Percentiles rank a stretch among this genome's conserved stretches.
These are phyloP conservation scores for Solanum hybrid DNA, from an alignment of 305 asterid species.

Conservation along the genomic window DNA sequence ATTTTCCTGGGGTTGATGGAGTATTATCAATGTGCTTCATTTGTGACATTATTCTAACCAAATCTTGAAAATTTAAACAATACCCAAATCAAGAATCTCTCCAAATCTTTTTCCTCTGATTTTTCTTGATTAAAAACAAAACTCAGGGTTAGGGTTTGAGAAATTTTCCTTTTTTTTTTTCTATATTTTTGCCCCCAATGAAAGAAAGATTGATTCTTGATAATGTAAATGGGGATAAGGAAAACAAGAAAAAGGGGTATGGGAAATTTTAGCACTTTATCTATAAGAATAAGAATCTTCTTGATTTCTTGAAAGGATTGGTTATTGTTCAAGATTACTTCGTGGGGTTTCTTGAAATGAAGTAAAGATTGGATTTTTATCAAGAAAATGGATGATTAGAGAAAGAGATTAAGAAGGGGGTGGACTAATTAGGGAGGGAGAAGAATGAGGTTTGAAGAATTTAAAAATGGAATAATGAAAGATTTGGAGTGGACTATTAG, in stretches of 20 bases:
- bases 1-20: constrained; percentile 46
- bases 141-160: constrained; percentile 3
- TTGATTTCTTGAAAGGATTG: constrained; percentile 31
- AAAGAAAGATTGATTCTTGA: background rate
- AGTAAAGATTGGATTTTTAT: constrained; percentile 23
- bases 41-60: constrained; percentile 12
- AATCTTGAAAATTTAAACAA: constrained; percentile 16
- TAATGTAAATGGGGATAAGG: background rate
- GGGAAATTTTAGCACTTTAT: constrained; percentile 8
- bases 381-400: constrained; percentile 18
- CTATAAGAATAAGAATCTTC: constrained; percentile 28
- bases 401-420: constrained; percentile 10
- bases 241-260: background rate
- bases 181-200: background rate
- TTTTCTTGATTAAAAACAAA: background rate
- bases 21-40: constrained; percentile 45
- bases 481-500: constrained; percentile 10
- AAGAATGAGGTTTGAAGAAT: constrained; percentile 25
- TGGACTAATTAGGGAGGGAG: constrained; percentile 21
- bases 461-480: constrained; percentile 10
- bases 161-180: background rate
- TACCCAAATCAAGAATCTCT: constrained; percentile 8
- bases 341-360: constrained; percentile 6
- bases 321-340: constrained; percentile 22
- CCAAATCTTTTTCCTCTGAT: background rate